phyloP scores from a whole-genome alignment of 306 rosid genomes.

The Casuarina equisetifolia region DNA sequence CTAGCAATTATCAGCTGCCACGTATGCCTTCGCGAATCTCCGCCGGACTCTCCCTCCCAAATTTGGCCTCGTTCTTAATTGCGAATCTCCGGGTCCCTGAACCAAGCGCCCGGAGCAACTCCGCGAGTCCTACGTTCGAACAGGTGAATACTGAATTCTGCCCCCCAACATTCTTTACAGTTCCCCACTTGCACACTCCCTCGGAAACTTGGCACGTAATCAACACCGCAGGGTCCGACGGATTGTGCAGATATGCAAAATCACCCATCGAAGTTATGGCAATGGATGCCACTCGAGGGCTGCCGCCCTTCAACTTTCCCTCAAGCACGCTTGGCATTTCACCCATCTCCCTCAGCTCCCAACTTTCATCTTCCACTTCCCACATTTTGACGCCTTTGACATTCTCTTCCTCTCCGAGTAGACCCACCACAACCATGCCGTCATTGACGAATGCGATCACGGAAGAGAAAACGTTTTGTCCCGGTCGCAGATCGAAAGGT shows the following conservation, averaged over 20 bases:
- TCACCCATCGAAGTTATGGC: slow-evolving; percentile 41
- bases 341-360: slow-evolving; percentile 36
- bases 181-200: slow-evolving; percentile 47
- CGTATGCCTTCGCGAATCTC: not conserved
- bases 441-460: slow-evolving; percentile 31
- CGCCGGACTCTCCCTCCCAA: no score
- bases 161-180: slow-evolving; percentile 35
- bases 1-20: not conserved
- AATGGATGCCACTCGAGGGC: slow-evolving; percentile 38
- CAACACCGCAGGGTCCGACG: slow-evolving; percentile 33
- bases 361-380: slow-evolving; percentile 37
- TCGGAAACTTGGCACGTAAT: slow-evolving; percentile 44
- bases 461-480: slow-evolving; percentile 16
- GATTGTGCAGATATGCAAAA: slow-evolving; percentile 48
- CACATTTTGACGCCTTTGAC: slow-evolving; percentile 47
- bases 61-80: no score
- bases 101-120: slow-evolving; percentile 37
- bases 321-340: slow-evolving; percentile 67
- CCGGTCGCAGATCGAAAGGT: slow-evolving; percentile 46
- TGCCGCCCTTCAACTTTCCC: slow-evolving; percentile 40
- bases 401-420: slow-evolving; percentile 41
- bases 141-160: slow-evolving; percentile 53
- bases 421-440: slow-evolving; percentile 47
- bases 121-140: slow-evolving; percentile 42
- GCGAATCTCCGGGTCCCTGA: not conserved